A percentile compares a stretch with the other conserved stretches of the same genome.
Conservation (phyloP, 169 alveolate genomes). For the Cryptosporidium xiaoi region DNA sequence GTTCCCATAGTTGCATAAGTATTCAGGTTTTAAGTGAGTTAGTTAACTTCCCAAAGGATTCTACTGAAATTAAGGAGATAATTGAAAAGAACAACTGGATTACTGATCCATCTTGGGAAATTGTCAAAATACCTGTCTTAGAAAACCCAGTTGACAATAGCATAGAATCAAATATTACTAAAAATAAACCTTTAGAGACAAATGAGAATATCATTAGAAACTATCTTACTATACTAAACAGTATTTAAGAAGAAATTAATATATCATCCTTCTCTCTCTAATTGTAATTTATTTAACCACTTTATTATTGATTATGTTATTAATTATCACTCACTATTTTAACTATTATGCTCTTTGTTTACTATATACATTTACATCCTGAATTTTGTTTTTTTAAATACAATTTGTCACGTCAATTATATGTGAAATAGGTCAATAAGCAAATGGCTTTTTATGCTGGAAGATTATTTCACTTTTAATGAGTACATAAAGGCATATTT, state of each 20-base stretch:
- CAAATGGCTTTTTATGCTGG: no score
- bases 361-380: no score
- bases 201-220: slow-evolving; percentile 38
- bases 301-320: no score
- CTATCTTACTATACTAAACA: slow-evolving; percentile 22
- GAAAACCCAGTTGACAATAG: slow-evolving; percentile 36
- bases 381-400: no score
- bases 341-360: no score
- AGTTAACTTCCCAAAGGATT: slow-evolving; percentile 42
- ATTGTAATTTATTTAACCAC: no score
- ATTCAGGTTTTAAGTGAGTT: slow-evolving; percentile 33
- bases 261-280: background rate
- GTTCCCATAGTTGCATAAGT: slow-evolving; percentile 71
- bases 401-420: no score
- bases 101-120: slow-evolving; percentile 33
- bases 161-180: background rate
- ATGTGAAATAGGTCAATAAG: no score
- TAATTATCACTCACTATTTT: no score
- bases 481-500: no score
- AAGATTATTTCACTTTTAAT: no score
- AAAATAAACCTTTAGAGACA: slow-evolving; percentile 27
- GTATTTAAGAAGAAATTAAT: slow-evolving; percentile 18
- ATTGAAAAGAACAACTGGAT: slow-evolving; percentile 58
- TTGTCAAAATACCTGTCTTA: slow-evolving; percentile 27
- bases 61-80: slow-evolving; percentile 18